phyloP scores from a whole-genome alignment of 345 rosid genomes.

The Lepidium didymum region DNA sequence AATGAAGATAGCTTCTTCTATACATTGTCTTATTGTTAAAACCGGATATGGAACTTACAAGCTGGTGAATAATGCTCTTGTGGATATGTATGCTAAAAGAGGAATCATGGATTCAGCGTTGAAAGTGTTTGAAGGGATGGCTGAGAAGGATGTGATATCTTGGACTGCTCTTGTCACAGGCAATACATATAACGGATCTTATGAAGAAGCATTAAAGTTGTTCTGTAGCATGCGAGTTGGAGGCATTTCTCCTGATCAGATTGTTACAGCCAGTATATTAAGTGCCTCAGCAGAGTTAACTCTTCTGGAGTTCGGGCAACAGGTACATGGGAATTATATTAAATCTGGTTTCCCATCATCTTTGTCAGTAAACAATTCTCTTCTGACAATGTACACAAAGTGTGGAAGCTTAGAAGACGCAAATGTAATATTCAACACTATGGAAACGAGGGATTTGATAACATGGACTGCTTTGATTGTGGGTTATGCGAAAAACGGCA shows the following conservation, averaged over 20 bases:
- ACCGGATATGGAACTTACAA: slow-evolving; percentile 56
- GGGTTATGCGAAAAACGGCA: slow-evolving; percentile 86
- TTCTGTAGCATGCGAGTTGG: slow-evolving; percentile 55
- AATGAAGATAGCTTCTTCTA: slow-evolving; percentile 37
- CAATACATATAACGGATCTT: slow-evolving; percentile 45
- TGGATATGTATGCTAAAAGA: slow-evolving; percentile 86
- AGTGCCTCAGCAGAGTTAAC: slow-evolving; percentile 75
- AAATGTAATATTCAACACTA: slow-evolving; percentile 43
- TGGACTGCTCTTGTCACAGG: slow-evolving; percentile 96
- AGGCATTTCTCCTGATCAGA: slow-evolving; percentile 52
- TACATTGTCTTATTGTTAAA: slow-evolving; percentile 69
- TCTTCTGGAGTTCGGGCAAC: slow-evolving; percentile 66
- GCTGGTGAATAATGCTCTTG: slow-evolving; percentile 72
- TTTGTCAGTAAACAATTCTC: slow-evolving; percentile 64
- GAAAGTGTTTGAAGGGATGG: slow-evolving; percentile 54
- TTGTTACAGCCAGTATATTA: slow-evolving; percentile 57
- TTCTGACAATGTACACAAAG: slow-evolving; percentile 76
- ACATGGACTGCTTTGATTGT: slow-evolving; percentile 87
- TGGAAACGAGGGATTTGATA: slow-evolving; percentile 53
- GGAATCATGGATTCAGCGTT: slow-evolving; percentile 47
- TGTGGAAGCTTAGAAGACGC: slow-evolving; percentile 75
- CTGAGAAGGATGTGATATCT: slow-evolving; percentile 64
- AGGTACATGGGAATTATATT: slow-evolving; percentile 58
- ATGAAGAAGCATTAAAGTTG: slow-evolving; percentile 59
- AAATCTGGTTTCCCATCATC: slow-evolving; percentile 56